Evolutionary conservation across 2,329 filamentous ascomycete species (phyloP).

Genomic region (Coleophoma eucalyptorum): DNA sequence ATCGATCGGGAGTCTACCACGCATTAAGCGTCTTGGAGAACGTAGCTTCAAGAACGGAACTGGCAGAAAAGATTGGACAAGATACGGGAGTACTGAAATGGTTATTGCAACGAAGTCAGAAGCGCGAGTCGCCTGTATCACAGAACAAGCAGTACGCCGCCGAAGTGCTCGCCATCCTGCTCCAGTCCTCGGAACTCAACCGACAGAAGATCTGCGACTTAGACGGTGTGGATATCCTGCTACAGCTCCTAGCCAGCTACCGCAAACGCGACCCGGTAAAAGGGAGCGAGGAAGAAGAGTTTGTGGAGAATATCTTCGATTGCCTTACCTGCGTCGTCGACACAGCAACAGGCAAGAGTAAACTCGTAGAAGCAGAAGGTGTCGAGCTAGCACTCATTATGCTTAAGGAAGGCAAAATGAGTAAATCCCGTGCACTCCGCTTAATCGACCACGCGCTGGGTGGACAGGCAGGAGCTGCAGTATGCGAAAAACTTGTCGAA

Average conservation of each 20-base stretch:
- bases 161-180: constrained; percentile 84
- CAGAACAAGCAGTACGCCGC: constrained; percentile 97
- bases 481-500: constrained; percentile 76
- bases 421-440: constrained; percentile 72
- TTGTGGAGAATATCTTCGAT: constrained; percentile 91
- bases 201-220: constrained; percentile 57
- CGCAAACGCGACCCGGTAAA: constrained; percentile 81
- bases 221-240: constrained; percentile 73
- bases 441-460: constrained; percentile 79
- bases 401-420: constrained; percentile 83
- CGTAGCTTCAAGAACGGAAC: constrained; percentile 65
- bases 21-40: constrained; percentile 82
- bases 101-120: constrained; percentile 72
- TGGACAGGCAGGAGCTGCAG: constrained; percentile 49
- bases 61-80: constrained; percentile 68
- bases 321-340: constrained; percentile 77
- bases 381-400: constrained; percentile 90
- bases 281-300: constrained; percentile 88
- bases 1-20: constrained; percentile 84
- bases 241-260: constrained; percentile 82
- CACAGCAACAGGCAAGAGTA: constrained; percentile 68
- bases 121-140: constrained; percentile 61
- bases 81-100: constrained; percentile 69
- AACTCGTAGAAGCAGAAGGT: constrained; percentile 86
- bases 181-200: constrained; percentile 70